These are phyloP conservation scores for Cyclotella choctawhatcheeana DNA, from an alignment of 108 stramenopile genomes.

Conservation along the genomic window DNA sequence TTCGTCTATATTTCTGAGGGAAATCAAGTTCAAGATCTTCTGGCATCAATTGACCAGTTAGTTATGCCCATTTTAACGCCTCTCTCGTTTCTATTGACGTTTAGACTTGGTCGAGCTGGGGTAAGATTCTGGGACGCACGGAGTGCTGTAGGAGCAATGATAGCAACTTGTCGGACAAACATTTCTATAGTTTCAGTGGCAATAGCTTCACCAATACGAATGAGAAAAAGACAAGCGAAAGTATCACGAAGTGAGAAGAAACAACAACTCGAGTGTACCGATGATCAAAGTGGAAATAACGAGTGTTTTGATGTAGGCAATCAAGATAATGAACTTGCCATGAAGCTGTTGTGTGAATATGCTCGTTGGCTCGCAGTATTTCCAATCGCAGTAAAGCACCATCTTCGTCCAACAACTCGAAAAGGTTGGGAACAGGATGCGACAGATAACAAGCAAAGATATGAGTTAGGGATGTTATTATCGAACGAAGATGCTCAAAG, in stretches of 20 bases:
- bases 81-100: constrained; percentile 46
- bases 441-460: constrained; percentile 14
- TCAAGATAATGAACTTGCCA: not conserved
- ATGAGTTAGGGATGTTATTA: constrained; percentile 43
- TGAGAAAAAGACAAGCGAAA: constrained; percentile 15
- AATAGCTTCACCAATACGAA: constrained; percentile 31
- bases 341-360: constrained; percentile 38
- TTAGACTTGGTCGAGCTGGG: constrained; percentile 33
- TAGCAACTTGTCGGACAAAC: constrained; percentile 33
- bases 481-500: constrained; percentile 31
- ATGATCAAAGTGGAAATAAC: not conserved
- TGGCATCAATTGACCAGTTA: constrained; percentile 34
- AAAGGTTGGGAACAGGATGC: constrained; percentile 33
- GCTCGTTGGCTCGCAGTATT: constrained; percentile 41
- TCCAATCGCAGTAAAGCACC: constrained; percentile 48
- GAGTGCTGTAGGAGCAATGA: constrained; percentile 32
- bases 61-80: constrained; percentile 34
- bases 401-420: constrained; percentile 26
- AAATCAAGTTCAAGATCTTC: constrained; percentile 22
- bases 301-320: constrained; percentile 9
- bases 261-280: not conserved
- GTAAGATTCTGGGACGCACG: constrained; percentile 44
- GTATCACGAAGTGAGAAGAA: not conserved
- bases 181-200: constrained; percentile 39
- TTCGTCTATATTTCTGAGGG: constrained; percentile 25